Conservation (phyloP, 352 stramenopile species). For the Pilasporangium apinafurcum region DNA sequence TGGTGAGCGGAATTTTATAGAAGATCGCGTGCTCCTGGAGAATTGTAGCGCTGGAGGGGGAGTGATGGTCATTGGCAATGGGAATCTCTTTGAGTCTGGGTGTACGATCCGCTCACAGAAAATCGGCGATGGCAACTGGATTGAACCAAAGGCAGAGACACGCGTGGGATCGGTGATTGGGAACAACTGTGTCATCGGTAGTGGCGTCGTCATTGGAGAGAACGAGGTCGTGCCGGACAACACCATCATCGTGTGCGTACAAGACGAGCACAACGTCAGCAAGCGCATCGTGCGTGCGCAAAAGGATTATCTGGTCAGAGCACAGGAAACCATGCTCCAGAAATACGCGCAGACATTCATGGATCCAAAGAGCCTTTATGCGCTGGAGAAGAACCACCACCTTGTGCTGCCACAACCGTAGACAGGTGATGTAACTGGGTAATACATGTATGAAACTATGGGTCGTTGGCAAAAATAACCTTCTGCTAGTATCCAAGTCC, state of each 20-base stretch:
- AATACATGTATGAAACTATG: no score
- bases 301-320: constrained; percentile 61
- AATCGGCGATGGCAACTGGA: constrained; percentile 67
- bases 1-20: constrained; percentile 65
- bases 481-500: no score
- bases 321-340: constrained; percentile 45
- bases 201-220: constrained; percentile 63
- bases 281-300: constrained; percentile 44
- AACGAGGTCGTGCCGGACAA: constrained; percentile 63
- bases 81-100: constrained; percentile 79
- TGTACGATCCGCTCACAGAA: constrained; percentile 45
- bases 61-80: constrained; percentile 45
- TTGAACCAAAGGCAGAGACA: constrained; percentile 61
- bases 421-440: not conserved
- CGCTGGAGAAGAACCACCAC: constrained; percentile 77
- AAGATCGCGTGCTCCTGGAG: constrained; percentile 50
- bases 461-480: no score
- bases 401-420: constrained; percentile 19
- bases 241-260: constrained; percentile 63
- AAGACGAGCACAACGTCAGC: constrained; percentile 13
- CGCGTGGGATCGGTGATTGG: constrained; percentile 57
- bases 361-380: constrained; percentile 63
- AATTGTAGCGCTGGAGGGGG: constrained; percentile 7
- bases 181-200: constrained; percentile 78
- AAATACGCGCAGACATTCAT: constrained; percentile 74